A percentile compares a stretch with the other conserved stretches of the same genome.
Evolutionary conservation across 257 asterid genomes (phyloP).

Genomic region (Oldenlandia corymbosa): DNA sequence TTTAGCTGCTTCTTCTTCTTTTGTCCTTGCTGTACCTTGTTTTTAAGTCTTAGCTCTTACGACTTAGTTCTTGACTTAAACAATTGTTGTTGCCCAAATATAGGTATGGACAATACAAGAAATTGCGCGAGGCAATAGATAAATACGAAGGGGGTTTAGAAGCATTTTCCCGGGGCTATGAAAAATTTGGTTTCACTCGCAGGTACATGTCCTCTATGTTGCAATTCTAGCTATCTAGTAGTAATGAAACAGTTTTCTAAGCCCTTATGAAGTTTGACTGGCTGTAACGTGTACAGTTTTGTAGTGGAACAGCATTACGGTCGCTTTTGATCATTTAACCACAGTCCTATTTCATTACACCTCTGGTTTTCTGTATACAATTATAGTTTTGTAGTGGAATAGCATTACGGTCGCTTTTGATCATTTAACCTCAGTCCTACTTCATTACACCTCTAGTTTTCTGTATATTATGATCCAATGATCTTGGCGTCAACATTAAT

Average conservation of each 20-base stretch:
- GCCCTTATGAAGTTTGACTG: background rate
- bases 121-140: slow-evolving; percentile 74
- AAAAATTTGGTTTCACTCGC: slow-evolving; percentile 86
- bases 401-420: background rate
- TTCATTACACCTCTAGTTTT: background rate
- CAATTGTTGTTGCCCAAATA: slow-evolving; percentile 17
- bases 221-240: background rate
- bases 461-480: background rate
- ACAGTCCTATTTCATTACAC: background rate
- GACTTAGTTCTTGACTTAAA: too few species aligned
- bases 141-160: slow-evolving; percentile 90
- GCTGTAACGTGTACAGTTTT: background rate
- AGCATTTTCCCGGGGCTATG: slow-evolving; percentile 89
- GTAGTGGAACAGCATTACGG: background rate
- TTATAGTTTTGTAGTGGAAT: too few species aligned
- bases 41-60: too few species aligned
- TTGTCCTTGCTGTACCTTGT: too few species aligned
- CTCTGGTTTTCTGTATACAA: too few species aligned
- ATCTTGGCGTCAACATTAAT: too few species aligned
- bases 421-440: background rate
- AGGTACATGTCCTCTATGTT: slow-evolving; percentile 41
- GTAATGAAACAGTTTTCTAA: background rate
- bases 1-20: too few species aligned
- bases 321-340: background rate
- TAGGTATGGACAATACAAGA: slow-evolving; percentile 81